A percentile compares a stretch with the other conserved stretches of the same genome.
Evolutionary conservation across 148 eudicot genomes (phyloP).

Genomic region (Linanthus parryae): DNA sequence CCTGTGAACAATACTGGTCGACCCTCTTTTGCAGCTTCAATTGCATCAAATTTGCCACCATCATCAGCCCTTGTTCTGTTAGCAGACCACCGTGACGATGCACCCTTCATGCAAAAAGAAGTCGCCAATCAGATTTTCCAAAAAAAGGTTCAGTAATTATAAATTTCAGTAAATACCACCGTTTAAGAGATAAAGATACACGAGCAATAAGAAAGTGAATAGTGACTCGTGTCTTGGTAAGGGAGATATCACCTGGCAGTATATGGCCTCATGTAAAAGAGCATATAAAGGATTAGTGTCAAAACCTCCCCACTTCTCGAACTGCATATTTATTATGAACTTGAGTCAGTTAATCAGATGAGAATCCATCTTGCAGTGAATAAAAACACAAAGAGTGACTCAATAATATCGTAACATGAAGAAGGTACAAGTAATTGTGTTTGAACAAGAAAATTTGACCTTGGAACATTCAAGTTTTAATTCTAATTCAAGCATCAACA

Average conservation of each 20-base stretch:
- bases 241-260: slow-evolving; percentile 90
- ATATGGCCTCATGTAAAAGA: slow-evolving; percentile 77
- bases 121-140: background rate
- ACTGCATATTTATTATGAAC: slow-evolving; percentile 40
- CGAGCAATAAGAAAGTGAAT: background rate
- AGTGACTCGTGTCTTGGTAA: too few relatives aligned
- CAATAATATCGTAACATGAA: too few relatives aligned
- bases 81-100: slow-evolving; percentile 90
- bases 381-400: too few relatives aligned
- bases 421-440: too few relatives aligned
- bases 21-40: slow-evolving; percentile 79
- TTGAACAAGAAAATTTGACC: too few relatives aligned
- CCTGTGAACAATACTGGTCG: slow-evolving; percentile 80
- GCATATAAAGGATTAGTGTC: slow-evolving; percentile 85
- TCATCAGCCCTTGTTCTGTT: slow-evolving; percentile 62
- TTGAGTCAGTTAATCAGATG: slow-evolving; percentile 11
- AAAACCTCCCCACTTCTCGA: slow-evolving; percentile 66
- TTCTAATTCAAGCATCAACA: too few relatives aligned
- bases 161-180: background rate
- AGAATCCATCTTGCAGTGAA: too few relatives aligned
- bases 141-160: background rate
- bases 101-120: slow-evolving; percentile 47
- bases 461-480: too few relatives aligned
- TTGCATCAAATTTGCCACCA: slow-evolving; percentile 70
- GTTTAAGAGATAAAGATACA: background rate